A percentile compares a stretch with the other conserved stretches of the same genome.
phyloP scores from a whole-genome alignment of 208 protist species.

The Chromosphaera perkinsii region DNA sequence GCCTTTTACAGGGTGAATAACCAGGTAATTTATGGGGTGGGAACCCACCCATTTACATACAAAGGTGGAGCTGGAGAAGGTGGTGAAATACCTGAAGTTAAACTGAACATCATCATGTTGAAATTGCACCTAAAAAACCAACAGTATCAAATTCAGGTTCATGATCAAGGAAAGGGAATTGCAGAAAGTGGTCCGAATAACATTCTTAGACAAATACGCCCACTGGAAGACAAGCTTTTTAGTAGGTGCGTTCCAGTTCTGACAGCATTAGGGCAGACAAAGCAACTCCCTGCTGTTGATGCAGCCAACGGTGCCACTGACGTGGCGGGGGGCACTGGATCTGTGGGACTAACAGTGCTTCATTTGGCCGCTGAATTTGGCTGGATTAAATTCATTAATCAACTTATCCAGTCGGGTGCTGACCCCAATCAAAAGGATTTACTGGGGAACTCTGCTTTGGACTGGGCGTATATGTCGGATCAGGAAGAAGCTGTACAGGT shows the following conservation, averaged over 20 bases:
- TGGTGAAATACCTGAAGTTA: too few species aligned
- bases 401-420: constrained; percentile 5
- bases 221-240: not conserved
- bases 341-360: constrained; percentile 12
- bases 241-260: not conserved
- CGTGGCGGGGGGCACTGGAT: too few species aligned
- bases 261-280: not conserved
- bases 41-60: too few species aligned
- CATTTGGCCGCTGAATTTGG: constrained; percentile 23
- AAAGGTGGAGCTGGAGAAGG: too few species aligned
- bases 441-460: constrained; percentile 13
- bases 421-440: constrained; percentile 12
- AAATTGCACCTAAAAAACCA: not conserved
- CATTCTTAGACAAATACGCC: not conserved
- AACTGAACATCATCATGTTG: not conserved
- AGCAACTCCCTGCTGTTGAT: not conserved
- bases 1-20: too few species aligned
- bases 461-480: constrained; percentile 25
- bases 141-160: not conserved
- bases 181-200: too few species aligned
- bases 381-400: constrained; percentile 11
- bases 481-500: not conserved
- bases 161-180: not conserved
- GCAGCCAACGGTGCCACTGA: not conserved
- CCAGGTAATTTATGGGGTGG: too few species aligned